phyloP scores from a whole-genome alignment of 106 monocot genomes.

The Alisma plantagoaquatica region DNA sequence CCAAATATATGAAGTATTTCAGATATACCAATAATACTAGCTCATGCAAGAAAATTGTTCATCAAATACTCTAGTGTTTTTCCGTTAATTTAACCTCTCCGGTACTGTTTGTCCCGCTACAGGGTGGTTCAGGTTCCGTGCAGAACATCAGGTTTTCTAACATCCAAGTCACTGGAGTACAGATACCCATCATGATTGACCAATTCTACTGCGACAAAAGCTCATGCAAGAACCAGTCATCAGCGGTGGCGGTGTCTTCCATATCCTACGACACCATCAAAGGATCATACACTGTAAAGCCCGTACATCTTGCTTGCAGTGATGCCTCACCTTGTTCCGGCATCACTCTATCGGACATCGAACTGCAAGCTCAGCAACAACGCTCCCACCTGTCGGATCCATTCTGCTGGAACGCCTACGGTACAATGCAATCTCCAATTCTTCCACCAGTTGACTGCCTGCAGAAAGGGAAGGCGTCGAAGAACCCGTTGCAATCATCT shows the following conservation, averaged over 20 bases:
- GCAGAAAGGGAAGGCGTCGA: conserved; percentile 12
- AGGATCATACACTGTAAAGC: conserved; percentile 41
- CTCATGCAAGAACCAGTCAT: conserved; percentile 38
- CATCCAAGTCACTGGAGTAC: conserved; percentile 26
- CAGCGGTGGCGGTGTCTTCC: conserved; percentile 44
- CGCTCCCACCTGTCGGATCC: conserved; percentile 4
- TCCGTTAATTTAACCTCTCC: not conserved
- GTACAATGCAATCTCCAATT: conserved; percentile 18
- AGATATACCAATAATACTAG: no score
- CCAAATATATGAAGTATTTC: not conserved
- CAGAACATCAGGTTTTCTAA: conserved; percentile 15
- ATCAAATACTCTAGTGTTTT: no score
- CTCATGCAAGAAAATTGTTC: no score
- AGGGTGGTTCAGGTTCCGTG: conserved; percentile 18
- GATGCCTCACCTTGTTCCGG: conserved; percentile 29
- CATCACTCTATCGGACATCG: conserved; percentile 23
- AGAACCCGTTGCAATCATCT: not conserved
- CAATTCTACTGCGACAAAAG: conserved; percentile 26
- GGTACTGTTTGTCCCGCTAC: not conserved
- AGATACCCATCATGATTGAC: conserved; percentile 38
- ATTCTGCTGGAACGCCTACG: conserved; percentile 50
- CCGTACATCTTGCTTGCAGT: conserved; percentile 47
- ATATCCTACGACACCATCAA: conserved; percentile 31
- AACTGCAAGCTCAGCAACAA: conserved; percentile 20
- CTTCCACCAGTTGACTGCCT: conserved; percentile 30